A percentile compares a stretch with the other conserved stretches of the same genome.
Conservation (phyloP, 1,284 basidiomycete genomes). For the Entoloma clypeatum region DNA sequence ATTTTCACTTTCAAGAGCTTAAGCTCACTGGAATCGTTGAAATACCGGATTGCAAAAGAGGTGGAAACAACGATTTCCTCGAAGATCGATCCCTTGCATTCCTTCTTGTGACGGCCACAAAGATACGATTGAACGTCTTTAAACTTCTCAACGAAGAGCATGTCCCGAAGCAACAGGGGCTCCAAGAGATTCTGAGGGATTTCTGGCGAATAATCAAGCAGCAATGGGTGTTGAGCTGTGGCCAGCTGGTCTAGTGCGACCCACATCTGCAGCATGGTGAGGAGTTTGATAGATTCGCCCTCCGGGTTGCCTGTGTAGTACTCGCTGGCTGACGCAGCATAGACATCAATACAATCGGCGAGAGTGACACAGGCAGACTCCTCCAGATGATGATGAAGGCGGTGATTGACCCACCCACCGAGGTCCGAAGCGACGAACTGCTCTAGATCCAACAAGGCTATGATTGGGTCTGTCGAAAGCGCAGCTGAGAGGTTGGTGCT, state of each 20-base stretch:
- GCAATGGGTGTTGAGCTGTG: constrained; percentile 29
- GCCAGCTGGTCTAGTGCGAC: constrained; percentile 39
- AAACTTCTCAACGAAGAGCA: constrained; percentile 26
- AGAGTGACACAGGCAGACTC: constrained; percentile 18
- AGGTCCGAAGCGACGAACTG: constrained; percentile 25
- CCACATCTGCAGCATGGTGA: constrained; percentile 43
- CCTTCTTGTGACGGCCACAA: constrained; percentile 14
- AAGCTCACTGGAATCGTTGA: constrained; percentile 18
- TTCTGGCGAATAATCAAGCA: constrained; percentile 44
- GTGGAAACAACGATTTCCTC: not conserved
- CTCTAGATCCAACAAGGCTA: constrained; percentile 36
- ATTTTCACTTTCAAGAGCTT: constrained; percentile 27
- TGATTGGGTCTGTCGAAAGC: constrained; percentile 13
- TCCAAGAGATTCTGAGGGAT: constrained; percentile 34
- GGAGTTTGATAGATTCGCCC: constrained; percentile 37
- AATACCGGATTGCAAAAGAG: constrained; percentile 31
- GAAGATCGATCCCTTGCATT: constrained; percentile 23
- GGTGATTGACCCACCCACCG: constrained; percentile 29
- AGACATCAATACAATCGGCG: constrained; percentile 24
- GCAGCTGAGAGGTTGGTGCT: constrained; percentile 7
- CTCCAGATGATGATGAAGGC: constrained; percentile 13
- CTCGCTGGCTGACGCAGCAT: constrained; percentile 24
- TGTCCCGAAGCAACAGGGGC: constrained; percentile 35
- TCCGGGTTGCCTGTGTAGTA: constrained; percentile 38
- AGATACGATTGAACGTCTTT: constrained; percentile 28